Evolutionary conservation across 2,329 filamentous ascomycete species (phyloP), one percentile per base, ranked within the genome.

Genomic region (Fusarium cyanostomum): DNA sequence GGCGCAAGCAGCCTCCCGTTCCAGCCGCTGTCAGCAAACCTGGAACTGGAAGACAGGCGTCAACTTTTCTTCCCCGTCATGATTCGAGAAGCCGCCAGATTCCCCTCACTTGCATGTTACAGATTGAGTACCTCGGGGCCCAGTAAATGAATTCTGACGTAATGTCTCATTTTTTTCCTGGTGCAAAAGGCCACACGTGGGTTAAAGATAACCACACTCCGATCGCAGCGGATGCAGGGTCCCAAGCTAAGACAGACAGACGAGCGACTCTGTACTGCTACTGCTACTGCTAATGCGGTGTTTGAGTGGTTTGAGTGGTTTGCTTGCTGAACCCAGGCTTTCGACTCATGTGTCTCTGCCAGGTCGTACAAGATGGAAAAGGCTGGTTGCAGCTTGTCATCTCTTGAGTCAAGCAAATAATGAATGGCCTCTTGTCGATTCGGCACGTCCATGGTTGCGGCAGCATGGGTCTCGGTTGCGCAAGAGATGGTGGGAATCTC

Each of bases 361-460:
- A 28, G 43, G 52, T 52, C 31, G 42, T 38, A 50, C 43, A 66
- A 59, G 37, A 44, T 44, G 52, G 11, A 59, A 59, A 15, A 66
- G 57, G 53, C 52, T 63, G 38, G 46, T 35, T 65, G 62, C 62
- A 63, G 43, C 43, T 59, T 62, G 44, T 65, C 52, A 58, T 39
- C 38, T 52, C 39, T 38, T 31, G 30, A 39, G 26, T 52, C 42
- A 45, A 34, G 13, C 57, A 51, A 55, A 54, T 33, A 51, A 28
- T 12, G 33, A 11, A 18, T n/a, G 5, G 7, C n/a, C 15, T 10
- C 8, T 26, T 50, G 35, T 21, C 44, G 48, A 51, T 51, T 51
- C 48, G 48, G 48, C 48, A 51, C 33, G 35, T 51, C 26, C 48
- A 43, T 42, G 10, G 26, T 37, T 28, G 44, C 50, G 7, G 34